Evolutionary conservation across 208 protist genomes (phyloP).

Genomic region (Trichomonas vaginalis): DNA sequence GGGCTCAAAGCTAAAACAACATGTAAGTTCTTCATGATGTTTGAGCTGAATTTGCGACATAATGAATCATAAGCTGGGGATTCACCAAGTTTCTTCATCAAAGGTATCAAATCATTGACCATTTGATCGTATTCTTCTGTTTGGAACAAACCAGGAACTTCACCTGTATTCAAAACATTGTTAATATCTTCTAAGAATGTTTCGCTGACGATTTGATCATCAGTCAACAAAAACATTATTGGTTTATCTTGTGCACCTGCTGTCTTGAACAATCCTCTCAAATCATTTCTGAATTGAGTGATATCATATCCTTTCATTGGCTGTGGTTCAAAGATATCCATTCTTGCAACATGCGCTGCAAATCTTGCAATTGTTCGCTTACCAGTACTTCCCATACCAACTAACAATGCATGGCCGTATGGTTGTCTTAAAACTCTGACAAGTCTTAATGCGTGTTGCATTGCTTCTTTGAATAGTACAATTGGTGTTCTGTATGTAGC

Average conservation of each 20-base stretch:
- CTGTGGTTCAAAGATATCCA: constrained; percentile 65
- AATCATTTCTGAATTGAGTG: constrained; percentile 75
- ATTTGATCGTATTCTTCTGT: constrained; percentile 41
- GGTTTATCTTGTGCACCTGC: constrained; percentile 69
- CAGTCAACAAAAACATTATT: constrained; percentile 77
- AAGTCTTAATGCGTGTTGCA: constrained; percentile 78
- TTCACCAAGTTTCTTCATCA: constrained; percentile 63
- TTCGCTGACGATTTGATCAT: constrained; percentile 77
- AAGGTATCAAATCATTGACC: constrained; percentile 23
- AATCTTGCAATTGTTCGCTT: constrained; percentile 71
- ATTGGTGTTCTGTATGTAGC: constrained; percentile 28
- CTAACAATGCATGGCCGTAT: constrained; percentile 70
- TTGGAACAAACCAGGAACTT: constrained; percentile 50
- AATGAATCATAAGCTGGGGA: constrained; percentile 10
- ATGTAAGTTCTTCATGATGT: constrained; percentile 65
- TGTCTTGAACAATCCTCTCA: constrained; percentile 62
- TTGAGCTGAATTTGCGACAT: constrained; percentile 25
- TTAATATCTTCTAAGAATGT: constrained; percentile 88
- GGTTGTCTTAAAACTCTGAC: constrained; percentile 76
- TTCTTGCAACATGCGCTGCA: constrained; percentile 69
- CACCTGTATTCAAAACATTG: constrained; percentile 78
- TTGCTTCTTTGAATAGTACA: constrained; percentile 77
- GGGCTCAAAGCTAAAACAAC: constrained; percentile 84
- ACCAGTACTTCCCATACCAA: constrained; percentile 82
- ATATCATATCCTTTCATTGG: constrained; percentile 73